A percentile compares a stretch with the other conserved stretches of the same genome.
phyloP scores from a whole-genome alignment of 345 rosid species.

The Clausena lansium region DNA sequence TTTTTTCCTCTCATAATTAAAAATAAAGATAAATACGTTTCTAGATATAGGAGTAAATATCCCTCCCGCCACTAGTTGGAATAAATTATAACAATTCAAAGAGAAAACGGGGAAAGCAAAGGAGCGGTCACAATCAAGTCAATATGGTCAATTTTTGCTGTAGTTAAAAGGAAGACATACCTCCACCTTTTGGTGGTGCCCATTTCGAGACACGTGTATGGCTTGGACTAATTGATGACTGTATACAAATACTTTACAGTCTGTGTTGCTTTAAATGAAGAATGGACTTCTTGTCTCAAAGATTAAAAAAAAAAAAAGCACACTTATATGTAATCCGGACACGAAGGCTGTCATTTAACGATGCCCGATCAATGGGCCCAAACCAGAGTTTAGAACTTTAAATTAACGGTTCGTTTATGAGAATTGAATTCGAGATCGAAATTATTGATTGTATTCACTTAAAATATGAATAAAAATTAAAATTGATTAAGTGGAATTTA shows the following conservation, averaged over 20 bases:
- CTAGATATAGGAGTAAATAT: too few relatives aligned
- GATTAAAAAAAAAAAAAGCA: not conserved
- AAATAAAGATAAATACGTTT: too few relatives aligned
- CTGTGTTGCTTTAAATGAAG: conserved; percentile 35
- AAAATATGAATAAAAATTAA: too few relatives aligned
- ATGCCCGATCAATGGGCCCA: not conserved
- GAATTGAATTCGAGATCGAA: too few relatives aligned
- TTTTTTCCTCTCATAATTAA: too few relatives aligned
- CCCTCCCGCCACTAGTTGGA: too few relatives aligned
- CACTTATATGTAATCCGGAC: too few relatives aligned
- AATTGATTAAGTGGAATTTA: too few relatives aligned
- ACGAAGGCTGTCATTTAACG: not conserved
- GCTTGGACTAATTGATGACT: conserved; percentile 11
- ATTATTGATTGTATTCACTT: too few relatives aligned
- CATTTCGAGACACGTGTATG: conserved; percentile 26
- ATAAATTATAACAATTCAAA: too few relatives aligned
- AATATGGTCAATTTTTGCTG: conserved; percentile 17
- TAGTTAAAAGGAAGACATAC: not conserved
- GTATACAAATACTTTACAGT: conserved; percentile 29
- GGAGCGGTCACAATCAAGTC: conserved; percentile 15
- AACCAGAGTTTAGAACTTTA: too few relatives aligned
- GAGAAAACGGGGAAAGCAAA: not conserved
- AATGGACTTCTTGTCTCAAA: conserved; percentile 9
- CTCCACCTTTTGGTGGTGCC: conserved; percentile 17
- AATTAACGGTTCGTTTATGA: too few relatives aligned